Percentiles rank a stretch among this genome's conserved stretches.
Evolutionary conservation across 176 grass and related monocot species (phyloP).

Genomic region (Oryza officinalis): DNA sequence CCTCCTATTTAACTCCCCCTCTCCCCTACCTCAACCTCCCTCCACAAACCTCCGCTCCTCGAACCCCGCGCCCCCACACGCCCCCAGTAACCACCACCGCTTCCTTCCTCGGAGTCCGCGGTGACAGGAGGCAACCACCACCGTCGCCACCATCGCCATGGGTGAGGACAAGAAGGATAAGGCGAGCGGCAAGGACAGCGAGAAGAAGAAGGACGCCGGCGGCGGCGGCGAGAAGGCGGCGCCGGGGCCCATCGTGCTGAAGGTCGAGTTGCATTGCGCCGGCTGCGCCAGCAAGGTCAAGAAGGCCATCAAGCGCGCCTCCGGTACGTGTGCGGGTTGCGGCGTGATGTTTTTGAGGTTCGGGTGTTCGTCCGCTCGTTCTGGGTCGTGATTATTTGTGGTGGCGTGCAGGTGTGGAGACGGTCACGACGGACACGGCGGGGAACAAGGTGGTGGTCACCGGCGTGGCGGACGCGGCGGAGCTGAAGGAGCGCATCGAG

Average conservation of each 20-base stretch:
- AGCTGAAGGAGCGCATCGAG: slow-evolving; percentile 69
- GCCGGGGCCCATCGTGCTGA: slow-evolving; percentile 48
- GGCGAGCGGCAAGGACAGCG: neutral
- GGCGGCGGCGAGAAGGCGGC: neutral
- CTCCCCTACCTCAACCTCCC: neutral
- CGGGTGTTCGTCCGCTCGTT: neutral
- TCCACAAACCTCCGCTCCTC: neutral
- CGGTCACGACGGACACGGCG: slow-evolving; percentile 43
- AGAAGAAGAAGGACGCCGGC: slow-evolving; percentile 34
- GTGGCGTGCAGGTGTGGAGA: slow-evolving; percentile 46
- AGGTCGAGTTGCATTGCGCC: slow-evolving; percentile 81
- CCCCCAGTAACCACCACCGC: neutral
- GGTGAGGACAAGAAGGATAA: slow-evolving; percentile 40
- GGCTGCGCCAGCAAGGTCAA: slow-evolving; percentile 72
- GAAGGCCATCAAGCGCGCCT: slow-evolving; percentile 48
- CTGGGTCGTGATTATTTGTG: neutral
- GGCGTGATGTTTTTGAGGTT: neutral
- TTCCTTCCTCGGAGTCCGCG: neutral
- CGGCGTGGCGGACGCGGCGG: slow-evolving; percentile 54
- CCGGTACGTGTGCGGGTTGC: slow-evolving; percentile 13
- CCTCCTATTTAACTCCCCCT: slow-evolving; percentile 47
- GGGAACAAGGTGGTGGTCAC: slow-evolving; percentile 54
- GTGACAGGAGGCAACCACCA: neutral
- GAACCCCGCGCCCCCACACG: neutral
- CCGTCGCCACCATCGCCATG: slow-evolving; percentile 26